phyloP scores from a whole-genome alignment of 2,329 filamentous ascomycete species.

The Tolypocladium inflatum region DNA sequence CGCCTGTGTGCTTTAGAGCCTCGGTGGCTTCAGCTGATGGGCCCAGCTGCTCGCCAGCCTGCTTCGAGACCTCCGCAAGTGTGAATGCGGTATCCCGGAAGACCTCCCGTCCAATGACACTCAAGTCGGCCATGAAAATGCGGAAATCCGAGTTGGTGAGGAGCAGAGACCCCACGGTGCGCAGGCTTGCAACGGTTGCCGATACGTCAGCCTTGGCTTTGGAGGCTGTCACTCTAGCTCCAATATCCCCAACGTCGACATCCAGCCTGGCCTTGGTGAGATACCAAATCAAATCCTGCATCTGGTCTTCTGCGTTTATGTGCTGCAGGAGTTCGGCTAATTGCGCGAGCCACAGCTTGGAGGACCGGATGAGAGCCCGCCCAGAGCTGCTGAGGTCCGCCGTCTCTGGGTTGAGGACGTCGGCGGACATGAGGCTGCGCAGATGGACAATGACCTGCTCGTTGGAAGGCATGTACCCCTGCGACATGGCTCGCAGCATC shows the following conservation, averaged over 20 bases:
- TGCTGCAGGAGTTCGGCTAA: constrained; percentile 73
- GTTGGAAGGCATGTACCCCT: constrained; percentile 88
- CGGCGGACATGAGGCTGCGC: constrained; percentile 66
- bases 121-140: constrained; percentile 72
- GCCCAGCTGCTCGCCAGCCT: constrained; percentile 64
- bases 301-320: constrained; percentile 77
- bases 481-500: constrained; percentile 71
- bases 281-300: constrained; percentile 90
- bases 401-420: constrained; percentile 65
- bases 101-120: constrained; percentile 70
- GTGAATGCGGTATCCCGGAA: constrained; percentile 80
- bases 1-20: constrained; percentile 30
- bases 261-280: constrained; percentile 60
- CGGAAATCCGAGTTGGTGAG: constrained; percentile 87
- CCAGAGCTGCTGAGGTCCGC: constrained; percentile 68
- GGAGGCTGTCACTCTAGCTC: constrained; percentile 15
- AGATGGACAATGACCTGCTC: constrained; percentile 75
- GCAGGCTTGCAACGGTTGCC: constrained; percentile 63
- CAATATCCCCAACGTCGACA: constrained; percentile 19
- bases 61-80: constrained; percentile 63
- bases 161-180: constrained; percentile 74
- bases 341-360: constrained; percentile 64
- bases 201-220: constrained; percentile 23
- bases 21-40: constrained; percentile 51
- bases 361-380: constrained; percentile 59